Evolutionary conservation across 257 asterid species (phyloP).

Genomic region (Ballota nigra): DNA sequence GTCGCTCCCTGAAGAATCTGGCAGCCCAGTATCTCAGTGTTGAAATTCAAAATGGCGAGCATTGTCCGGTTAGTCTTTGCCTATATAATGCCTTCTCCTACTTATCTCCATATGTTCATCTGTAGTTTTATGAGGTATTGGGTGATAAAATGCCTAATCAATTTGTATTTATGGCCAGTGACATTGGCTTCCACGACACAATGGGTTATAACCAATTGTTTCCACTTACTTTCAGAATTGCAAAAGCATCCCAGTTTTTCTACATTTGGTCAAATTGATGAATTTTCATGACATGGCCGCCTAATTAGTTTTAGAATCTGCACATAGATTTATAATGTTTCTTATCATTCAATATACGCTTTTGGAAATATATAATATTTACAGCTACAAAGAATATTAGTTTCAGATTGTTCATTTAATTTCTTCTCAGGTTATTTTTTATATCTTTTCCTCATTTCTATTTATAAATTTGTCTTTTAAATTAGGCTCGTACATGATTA

Average conservation of each 20-base stretch:
- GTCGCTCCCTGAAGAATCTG: conserved; percentile 77
- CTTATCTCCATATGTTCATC: background rate
- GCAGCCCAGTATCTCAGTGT: conserved; percentile 66
- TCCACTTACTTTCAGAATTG: background rate
- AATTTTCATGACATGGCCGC: background rate
- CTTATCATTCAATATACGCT: background rate
- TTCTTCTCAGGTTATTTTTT: background rate
- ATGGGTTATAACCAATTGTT: background rate
- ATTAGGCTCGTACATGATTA: background rate
- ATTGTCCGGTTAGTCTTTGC: conserved; percentile 72
- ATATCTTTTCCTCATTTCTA: background rate
- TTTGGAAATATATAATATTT: background rate
- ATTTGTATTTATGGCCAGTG: background rate
- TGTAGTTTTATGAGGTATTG: background rate
- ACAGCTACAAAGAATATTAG: background rate
- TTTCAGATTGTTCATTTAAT: background rate
- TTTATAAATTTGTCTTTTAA: background rate
- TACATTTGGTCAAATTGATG: background rate
- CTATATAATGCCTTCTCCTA: background rate
- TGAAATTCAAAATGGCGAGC: conserved; percentile 91
- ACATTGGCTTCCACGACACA: background rate
- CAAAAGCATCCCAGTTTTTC: background rate
- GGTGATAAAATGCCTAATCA: background rate
- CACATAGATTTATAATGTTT: background rate
- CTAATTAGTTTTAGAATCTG: background rate